A percentile compares a stretch with the other conserved stretches of the same genome.
phyloP scores from a whole-genome alignment of 768 basidiomycete genomes.

The Erythrobasidium yunnanense region DNA sequence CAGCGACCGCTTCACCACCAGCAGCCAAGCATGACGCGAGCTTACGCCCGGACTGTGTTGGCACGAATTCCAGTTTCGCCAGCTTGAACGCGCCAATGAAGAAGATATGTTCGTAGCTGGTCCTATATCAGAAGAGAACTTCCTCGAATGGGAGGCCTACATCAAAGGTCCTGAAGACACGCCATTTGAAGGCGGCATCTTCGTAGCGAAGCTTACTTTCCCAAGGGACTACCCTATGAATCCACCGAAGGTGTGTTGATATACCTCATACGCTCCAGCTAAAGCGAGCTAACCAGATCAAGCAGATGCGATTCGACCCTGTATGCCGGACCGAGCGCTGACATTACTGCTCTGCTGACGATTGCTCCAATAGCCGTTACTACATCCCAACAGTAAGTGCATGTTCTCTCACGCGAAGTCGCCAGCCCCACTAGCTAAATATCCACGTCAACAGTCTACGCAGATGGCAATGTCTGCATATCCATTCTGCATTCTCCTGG shows the following conservation, averaged over 20 bases:
- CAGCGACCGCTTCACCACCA: not conserved
- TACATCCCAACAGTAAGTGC: constrained; percentile 87
- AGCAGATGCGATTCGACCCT: constrained; percentile 85
- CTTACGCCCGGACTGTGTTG: constrained; percentile 43
- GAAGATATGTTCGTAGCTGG: constrained; percentile 94
- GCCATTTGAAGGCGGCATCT: constrained; percentile 71
- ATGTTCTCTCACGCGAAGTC: not conserved
- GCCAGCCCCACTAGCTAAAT: not conserved
- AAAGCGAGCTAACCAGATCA: not conserved
- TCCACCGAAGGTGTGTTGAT: constrained; percentile 60
- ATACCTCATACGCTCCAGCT: not conserved
- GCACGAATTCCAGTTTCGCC: constrained; percentile 38
- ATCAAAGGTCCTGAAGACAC: constrained; percentile 48
- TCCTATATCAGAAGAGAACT: constrained; percentile 57
- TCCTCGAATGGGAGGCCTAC: constrained; percentile 99
- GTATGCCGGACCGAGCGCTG: not conserved
- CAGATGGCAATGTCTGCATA: constrained; percentile 94
- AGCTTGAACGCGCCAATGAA: constrained; percentile 37
- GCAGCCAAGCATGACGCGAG: constrained; percentile 54
- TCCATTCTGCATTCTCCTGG: constrained; percentile 84
- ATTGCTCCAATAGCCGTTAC: constrained; percentile 50
- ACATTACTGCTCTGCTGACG: not conserved
- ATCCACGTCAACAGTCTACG: constrained; percentile 57
- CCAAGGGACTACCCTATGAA: constrained; percentile 78
- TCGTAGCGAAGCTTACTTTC: constrained; percentile 81